Conservation (phyloP, 2,329 filamentous ascomycete genomes). For the Xylaria sp. region DNA sequence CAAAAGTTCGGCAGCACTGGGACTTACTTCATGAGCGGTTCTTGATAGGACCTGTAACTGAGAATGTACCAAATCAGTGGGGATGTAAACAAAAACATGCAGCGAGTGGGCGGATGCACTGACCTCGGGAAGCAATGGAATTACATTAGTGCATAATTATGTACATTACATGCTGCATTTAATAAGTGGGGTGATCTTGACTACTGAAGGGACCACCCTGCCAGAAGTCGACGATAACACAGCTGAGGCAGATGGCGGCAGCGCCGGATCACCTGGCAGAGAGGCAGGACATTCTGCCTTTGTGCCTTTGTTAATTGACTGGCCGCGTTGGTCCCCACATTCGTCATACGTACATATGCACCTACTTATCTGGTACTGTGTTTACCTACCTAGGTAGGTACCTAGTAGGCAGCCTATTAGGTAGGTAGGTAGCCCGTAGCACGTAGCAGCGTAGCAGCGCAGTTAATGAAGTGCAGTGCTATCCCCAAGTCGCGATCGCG, state of each 20-base stretch:
- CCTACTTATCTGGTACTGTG: conserved; percentile 6
- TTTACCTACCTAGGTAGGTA: conserved; percentile 7
- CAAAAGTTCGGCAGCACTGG: not conserved
- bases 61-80: not conserved
- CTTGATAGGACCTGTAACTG: not conserved
- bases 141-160: not conserved
- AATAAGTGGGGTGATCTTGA: not conserved
- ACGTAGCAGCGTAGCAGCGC: conserved; percentile 5
- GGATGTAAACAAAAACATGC: not conserved
- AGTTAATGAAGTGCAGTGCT: conserved; percentile 21
- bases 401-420: not conserved
- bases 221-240: not conserved
- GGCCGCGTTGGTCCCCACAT: conserved; percentile 1
- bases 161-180: conserved; percentile 5
- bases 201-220: conserved; percentile 4
- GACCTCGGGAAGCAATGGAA: not conserved
- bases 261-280: conserved; percentile 8
- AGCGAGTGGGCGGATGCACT: not conserved
- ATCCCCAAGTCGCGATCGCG: conserved; percentile 41
- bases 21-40: not conserved
- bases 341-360: conserved; percentile 8
- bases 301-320: not conserved
- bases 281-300: not conserved
- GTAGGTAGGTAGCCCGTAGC: not conserved
- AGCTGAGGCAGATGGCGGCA: conserved; percentile 1